Conservation (phyloP, 352 stramenopile species). For the Pythium myriotylum region DNA sequence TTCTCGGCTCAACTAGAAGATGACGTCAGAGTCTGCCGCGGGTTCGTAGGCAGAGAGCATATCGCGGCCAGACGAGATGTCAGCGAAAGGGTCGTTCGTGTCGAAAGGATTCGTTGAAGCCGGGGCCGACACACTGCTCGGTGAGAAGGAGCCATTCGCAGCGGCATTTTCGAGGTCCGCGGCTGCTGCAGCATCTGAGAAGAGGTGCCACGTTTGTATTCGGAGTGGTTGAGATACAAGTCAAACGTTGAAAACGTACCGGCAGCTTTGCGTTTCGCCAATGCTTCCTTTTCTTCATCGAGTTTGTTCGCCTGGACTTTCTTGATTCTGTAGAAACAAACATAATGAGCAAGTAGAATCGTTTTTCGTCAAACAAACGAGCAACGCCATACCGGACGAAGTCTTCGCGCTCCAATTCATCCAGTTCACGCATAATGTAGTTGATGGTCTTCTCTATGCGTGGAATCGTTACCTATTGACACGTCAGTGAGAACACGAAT, state of each 20-base stretch:
- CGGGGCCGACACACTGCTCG: slow-evolving; percentile 5
- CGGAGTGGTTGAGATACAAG: neutral
- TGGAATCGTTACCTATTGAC: slow-evolving; percentile 98
- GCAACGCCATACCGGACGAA: slow-evolving; percentile 65
- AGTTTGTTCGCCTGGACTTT: slow-evolving; percentile 98
- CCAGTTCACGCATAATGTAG: slow-evolving; percentile 98
- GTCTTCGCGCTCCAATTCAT: slow-evolving; percentile 99
- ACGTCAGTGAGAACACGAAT: neutral
- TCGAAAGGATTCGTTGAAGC: slow-evolving; percentile 28
- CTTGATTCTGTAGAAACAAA: slow-evolving; percentile 97
- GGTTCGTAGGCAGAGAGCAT: slow-evolving; percentile 84
- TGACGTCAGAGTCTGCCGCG: slow-evolving; percentile 71
- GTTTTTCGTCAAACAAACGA: neutral
- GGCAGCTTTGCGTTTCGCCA: slow-evolving; percentile 56
- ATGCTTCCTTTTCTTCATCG: slow-evolving; percentile 74
- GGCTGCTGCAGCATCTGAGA: slow-evolving; percentile 14
- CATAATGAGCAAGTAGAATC: too few relatives aligned
- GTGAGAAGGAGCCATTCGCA: slow-evolving; percentile 1
- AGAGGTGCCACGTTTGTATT: neutral
- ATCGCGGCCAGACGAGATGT: slow-evolving; percentile 70
- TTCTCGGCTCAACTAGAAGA: too few relatives aligned
- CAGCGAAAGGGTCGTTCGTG: slow-evolving; percentile 69
- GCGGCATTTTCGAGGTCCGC: slow-evolving; percentile 1
- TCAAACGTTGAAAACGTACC: too few relatives aligned
- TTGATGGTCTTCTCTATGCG: slow-evolving; percentile 96